Evolutionary conservation across 805 yeast genomes (phyloP).

Genomic region (Ogataea corticis): DNA sequence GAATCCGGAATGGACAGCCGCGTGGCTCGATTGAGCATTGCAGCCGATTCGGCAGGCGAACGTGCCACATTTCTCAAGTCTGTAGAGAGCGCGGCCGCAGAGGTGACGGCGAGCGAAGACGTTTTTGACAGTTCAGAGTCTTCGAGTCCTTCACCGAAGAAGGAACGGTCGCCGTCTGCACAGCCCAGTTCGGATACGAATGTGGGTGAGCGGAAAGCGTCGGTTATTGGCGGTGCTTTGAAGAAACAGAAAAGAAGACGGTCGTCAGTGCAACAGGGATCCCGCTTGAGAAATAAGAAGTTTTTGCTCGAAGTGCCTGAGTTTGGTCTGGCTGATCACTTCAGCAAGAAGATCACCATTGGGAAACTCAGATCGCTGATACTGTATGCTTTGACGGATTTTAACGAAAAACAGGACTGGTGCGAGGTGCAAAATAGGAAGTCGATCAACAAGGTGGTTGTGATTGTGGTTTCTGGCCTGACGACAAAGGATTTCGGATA

Average conservation of each 20-base stretch:
- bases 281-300: constrained; percentile 34
- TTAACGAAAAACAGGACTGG: constrained; percentile 48
- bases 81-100: constrained; percentile 6
- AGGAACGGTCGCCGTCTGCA: constrained; percentile 28
- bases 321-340: constrained; percentile 16
- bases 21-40: constrained; percentile 33
- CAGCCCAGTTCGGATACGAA: constrained; percentile 1
- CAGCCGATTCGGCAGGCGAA: constrained; percentile 20
- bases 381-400: constrained; percentile 42
- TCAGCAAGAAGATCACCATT: constrained; percentile 32
- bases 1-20: constrained; percentile 22
- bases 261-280: constrained; percentile 36
- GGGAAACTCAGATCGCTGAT: constrained; percentile 49
- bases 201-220: neutral
- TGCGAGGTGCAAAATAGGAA: constrained; percentile 47
- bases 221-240: neutral
- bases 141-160: constrained; percentile 20
- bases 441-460: constrained; percentile 53
- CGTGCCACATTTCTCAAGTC: constrained; percentile 18
- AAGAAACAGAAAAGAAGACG: constrained; percentile 38
- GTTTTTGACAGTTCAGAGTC: constrained; percentile 8
- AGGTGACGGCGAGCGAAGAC: neutral
- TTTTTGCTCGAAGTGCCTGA: constrained; percentile 30
- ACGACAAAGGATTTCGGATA: constrained; percentile 45
- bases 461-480: constrained; percentile 68